These are phyloP conservation scores for Jamesozyma rosinii DNA, from an alignment of 805 yeast genomes.

Conservation along the genomic window DNA sequence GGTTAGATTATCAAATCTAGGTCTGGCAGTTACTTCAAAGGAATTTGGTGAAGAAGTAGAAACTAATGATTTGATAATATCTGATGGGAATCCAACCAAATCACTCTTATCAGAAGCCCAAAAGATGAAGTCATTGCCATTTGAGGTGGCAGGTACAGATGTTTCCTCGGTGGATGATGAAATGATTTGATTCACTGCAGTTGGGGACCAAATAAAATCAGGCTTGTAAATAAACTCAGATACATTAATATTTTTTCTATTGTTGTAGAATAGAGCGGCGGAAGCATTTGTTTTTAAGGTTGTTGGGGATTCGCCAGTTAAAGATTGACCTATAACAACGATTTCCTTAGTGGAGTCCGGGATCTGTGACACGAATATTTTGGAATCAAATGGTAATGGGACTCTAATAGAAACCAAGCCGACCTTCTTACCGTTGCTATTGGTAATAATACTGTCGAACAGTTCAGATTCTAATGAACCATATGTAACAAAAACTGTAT, in stretches of 20 bases:
- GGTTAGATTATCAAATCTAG: conserved; percentile 61
- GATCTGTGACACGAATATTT: conserved; percentile 47
- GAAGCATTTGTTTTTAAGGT: conserved; percentile 61
- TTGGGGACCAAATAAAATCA: conserved; percentile 47
- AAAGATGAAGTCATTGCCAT: conserved; percentile 35
- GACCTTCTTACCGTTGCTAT: conserved; percentile 30
- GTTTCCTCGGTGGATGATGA: conserved; percentile 32
- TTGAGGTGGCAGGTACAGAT: neutral
- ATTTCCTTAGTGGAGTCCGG: conserved; percentile 52
- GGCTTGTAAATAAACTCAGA: conserved; percentile 46
- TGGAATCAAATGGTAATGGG: conserved; percentile 68
- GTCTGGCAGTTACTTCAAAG: conserved; percentile 37
- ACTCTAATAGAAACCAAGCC: conserved; percentile 68
- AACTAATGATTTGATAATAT: conserved; percentile 36
- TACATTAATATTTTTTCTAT: conserved; percentile 31
- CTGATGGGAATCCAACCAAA: conserved; percentile 48
- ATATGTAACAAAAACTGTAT: conserved; percentile 70
- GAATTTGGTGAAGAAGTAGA: conserved; percentile 60
- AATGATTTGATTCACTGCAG: conserved; percentile 42
- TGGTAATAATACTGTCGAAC: conserved; percentile 32
- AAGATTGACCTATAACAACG: conserved; percentile 58
- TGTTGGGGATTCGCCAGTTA: conserved; percentile 30
- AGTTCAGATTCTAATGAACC: conserved; percentile 61
- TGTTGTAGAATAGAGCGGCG: conserved; percentile 53
- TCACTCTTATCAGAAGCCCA: conserved; percentile 63